Evolutionary conservation across 768 basidiomycete genomes (phyloP), one percentile per base, ranked within the genome.

Genomic region (Leccinum variicolor): DNA sequence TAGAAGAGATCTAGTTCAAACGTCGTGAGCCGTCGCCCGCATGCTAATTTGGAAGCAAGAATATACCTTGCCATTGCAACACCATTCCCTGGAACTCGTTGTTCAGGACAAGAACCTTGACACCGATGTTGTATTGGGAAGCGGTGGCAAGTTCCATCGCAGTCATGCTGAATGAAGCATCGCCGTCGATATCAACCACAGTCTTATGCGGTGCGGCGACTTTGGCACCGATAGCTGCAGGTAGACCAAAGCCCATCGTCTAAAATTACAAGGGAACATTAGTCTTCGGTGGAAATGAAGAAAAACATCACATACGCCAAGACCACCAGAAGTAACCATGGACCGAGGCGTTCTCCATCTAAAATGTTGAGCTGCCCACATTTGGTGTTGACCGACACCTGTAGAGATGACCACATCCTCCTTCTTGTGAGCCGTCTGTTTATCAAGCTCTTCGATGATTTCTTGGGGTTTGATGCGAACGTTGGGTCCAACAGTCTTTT

Each of bases 31-130:
- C 41, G 53, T 2, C 13, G 17, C 1, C 15, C 23, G 17, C 6
- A n/a, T 49, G 9, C 14, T 9, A 8, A 21, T 29, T 34, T 25
- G 36, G 54, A 25, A 41, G 41, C 13, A 57, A 17, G 29, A 13
- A 69, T 80, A 51, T 57, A 93, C 92, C 92, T 81, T 98, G 97
- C 97, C 96, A 98, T 79, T 99, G 97, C 31, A 92, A 77, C 13
- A 98, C 97, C 97, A 99, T 99, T 54, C 97, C 97, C 74, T 97
- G 95, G 82, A 94, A 97, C 69, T 95, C 93, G 74, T 97, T 98
- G 80, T 97, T 96, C 66, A 98, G 74, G 23, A 97, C 75, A 63
- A 97, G 79, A 41, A 94, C 89, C 76, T 99, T 99, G 69, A 98
- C 93, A 57, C 97, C 96, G 62, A 99, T 97, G 68, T 83, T 74